Conservation (phyloP, 495 filamentous ascomycete genomes). For the Chaetomidium leptoderma region DNA sequence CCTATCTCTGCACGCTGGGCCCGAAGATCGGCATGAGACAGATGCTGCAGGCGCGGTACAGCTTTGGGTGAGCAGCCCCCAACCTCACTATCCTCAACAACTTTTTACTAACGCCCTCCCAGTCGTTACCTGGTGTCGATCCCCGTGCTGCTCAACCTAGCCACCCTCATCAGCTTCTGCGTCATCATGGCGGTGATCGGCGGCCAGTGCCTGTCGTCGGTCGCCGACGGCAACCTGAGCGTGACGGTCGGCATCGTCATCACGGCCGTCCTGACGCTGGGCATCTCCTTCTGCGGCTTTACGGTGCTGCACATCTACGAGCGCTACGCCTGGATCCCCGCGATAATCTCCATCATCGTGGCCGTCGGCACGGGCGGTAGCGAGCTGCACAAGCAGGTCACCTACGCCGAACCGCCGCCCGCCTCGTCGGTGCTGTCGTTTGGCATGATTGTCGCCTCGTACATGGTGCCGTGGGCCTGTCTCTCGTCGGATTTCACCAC, state of each 20-base stretch:
- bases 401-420: slow-evolving; percentile 26
- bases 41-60: slow-evolving; percentile 53
- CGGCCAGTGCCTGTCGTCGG: slow-evolving; percentile 49
- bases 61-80: slow-evolving; percentile 41
- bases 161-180: slow-evolving; percentile 47
- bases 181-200: slow-evolving; percentile 46
- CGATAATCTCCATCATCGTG: slow-evolving; percentile 46
- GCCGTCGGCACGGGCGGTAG: slow-evolving; percentile 32
- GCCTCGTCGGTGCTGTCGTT: slow-evolving; percentile 34
- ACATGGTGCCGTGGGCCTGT: slow-evolving; percentile 46
- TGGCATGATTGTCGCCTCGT: slow-evolving; percentile 43
- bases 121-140: slow-evolving; percentile 42
- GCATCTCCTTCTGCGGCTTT: slow-evolving; percentile 58
- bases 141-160: slow-evolving; percentile 48
- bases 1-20: slow-evolving; percentile 49
- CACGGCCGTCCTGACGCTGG: slow-evolving; percentile 49
- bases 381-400: slow-evolving; percentile 22
- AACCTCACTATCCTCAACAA: not conserved
- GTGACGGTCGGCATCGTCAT: slow-evolving; percentile 50
- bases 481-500: slow-evolving; percentile 48
- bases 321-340: slow-evolving; percentile 58
- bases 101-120: not conserved
- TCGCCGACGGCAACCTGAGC: slow-evolving; percentile 46
- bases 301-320: slow-evolving; percentile 56
- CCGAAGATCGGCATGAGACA: slow-evolving; percentile 52